Base-by-base conservation (phyloP, 148 eudicot genomes). In the Cornus florida region DNA sequence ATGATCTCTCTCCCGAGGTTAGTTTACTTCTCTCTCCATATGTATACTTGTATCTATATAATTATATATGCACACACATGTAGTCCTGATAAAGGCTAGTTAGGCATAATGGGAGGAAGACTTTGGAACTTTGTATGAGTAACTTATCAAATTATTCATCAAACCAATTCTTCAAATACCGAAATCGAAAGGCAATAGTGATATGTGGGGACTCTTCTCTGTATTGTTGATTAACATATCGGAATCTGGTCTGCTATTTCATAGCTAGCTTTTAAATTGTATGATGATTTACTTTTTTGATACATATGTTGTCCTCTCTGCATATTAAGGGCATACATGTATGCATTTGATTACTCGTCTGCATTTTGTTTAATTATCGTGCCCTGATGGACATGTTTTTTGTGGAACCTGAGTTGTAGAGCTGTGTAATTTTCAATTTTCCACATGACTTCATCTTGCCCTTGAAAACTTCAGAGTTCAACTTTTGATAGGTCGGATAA, bases 1-100 rank as follows among this genome's bases (percentile, higher is more conserved):
- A 91, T 69, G 99, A 96, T 88, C 97, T 96, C 35, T 85, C 99
- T 71, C 98, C 98, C 2, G 99, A 84, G 95, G 98, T 95, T 81
- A 64, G 86, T 84, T 77, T 48, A 28, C 74, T 59, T 16, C 32
- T 35, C 62, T 7, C 38, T 57, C 64, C 11, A 48, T 48, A 48
- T 48, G 12, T 48, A 48, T 48, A 48, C 53, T 35, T 35, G 5
- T 4, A 35, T 35, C 38, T 35, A 35, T 35, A 35, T 35, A 35
- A 35, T 35, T 35, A 35, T 35, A 35, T 35, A 35, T 0, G 1
- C 2, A 35, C 38, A 35, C 38, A 35, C 1, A 35, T 35, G 38
- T 35, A 35, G 38, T 35, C 38, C 38, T 4, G 38, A 35, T 35
- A 35, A 35, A 35, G 3, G 38, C 38, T 35, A 35, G 5, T 35